Percentiles rank a stretch among this genome's conserved stretches.
Evolutionary conservation across 2,329 filamentous ascomycete genomes (phyloP).

Genomic region (Cladosporium phlei): DNA sequence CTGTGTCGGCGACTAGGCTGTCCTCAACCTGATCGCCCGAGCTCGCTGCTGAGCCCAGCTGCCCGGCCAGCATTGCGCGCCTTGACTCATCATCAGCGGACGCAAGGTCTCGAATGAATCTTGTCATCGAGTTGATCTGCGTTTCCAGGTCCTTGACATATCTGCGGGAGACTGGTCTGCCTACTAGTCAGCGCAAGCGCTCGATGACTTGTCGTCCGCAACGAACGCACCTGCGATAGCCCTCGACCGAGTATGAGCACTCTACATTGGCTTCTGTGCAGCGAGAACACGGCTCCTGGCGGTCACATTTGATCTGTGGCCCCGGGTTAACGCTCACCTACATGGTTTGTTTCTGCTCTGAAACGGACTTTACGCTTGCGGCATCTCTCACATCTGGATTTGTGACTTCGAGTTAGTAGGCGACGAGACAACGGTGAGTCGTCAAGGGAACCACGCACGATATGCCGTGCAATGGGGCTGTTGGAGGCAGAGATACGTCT

Average conservation of each 20-base stretch:
- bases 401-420: neutral
- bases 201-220: neutral
- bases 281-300: constrained; percentile 1
- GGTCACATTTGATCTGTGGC: neutral
- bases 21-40: neutral
- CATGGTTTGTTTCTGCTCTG: neutral
- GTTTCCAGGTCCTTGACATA: neutral
- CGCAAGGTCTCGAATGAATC: neutral
- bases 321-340: neutral
- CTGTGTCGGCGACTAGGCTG: neutral
- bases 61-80: neutral
- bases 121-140: neutral
- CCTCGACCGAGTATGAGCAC: neutral
- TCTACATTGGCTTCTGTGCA: constrained; percentile 1
- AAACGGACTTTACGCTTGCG: constrained; percentile 5
- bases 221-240: neutral
- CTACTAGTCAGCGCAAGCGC: neutral
- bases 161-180: neutral
- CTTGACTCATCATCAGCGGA: neutral
- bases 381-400: neutral
- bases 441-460: neutral
- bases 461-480: neutral
- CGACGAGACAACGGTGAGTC: neutral
- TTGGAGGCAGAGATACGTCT: neutral
- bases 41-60: neutral